Percentiles rank a stretch among this genome's conserved stretches.
phyloP scores from a whole-genome alignment of 371 early-diverging fungal genomes.

The Aphelidium insulamus region DNA sequence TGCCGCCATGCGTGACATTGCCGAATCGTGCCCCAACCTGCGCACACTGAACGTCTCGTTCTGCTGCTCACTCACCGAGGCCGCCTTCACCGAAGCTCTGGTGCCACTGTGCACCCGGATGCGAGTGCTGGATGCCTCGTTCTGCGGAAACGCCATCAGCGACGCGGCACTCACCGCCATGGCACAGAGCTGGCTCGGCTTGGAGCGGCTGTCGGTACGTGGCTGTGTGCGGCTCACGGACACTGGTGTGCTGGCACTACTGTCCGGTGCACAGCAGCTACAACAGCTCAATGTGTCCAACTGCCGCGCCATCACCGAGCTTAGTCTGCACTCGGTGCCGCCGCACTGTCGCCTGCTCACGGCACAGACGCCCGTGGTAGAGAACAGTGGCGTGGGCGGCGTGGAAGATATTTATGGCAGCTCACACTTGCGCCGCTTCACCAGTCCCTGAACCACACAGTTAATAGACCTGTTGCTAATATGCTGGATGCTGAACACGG shows the following conservation, averaged over 20 bases:
- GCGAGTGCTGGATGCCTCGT: conserved; percentile 33
- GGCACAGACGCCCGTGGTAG: too few species aligned
- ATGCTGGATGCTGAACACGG: too few species aligned
- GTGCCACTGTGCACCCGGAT: conserved; percentile 15
- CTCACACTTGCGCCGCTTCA: too few species aligned
- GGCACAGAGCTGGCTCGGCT: conserved; percentile 4
- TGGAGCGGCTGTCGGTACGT: conserved; percentile 23
- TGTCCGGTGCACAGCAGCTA: too few species aligned
- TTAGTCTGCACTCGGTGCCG: too few species aligned
- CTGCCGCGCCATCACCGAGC: too few species aligned
- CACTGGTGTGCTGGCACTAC: conserved; percentile 17
- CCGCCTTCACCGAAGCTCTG: conserved; percentile 23
- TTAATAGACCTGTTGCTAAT: too few species aligned
- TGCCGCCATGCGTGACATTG: conserved; percentile 25
- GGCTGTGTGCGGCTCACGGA: conserved; percentile 46
- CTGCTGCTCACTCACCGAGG: conserved; percentile 54
- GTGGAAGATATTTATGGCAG: too few species aligned
- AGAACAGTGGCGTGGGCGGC: too few species aligned
- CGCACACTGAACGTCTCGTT: conserved; percentile 35
- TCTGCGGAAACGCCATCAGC: conserved; percentile 53
- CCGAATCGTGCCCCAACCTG: conserved; percentile 26
- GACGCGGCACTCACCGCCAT: conserved; percentile 26
- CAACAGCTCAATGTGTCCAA: too few species aligned
- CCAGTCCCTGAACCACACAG: too few species aligned
- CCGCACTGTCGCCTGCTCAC: too few species aligned